Evolutionary conservation across 208 protist genomes (phyloP).

Genomic region (Willaertia magna): DNA sequence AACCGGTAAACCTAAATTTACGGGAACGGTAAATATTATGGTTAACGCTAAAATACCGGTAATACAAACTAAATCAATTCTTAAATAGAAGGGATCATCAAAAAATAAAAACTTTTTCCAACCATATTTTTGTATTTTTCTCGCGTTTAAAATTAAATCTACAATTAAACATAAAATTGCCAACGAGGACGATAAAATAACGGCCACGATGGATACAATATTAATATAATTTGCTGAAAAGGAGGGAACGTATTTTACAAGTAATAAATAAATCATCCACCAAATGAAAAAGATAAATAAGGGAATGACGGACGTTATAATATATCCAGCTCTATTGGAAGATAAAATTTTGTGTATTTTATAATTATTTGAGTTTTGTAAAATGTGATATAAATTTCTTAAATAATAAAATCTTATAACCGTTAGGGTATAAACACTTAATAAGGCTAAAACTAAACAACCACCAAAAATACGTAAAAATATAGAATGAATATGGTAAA

Average conservation of each 20-base stretch:
- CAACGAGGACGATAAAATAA: not conserved
- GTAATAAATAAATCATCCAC: no score
- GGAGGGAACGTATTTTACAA: not conserved
- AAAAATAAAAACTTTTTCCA: not conserved
- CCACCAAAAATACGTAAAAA: no score
- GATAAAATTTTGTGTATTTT: not conserved
- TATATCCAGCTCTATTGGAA: not conserved
- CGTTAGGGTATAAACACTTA: not conserved
- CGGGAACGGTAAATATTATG: no score
- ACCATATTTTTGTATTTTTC: not conserved
- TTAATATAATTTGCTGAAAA: not conserved
- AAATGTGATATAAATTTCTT: not conserved
- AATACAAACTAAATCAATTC: not conserved
- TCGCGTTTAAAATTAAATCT: not conserved
- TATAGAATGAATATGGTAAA: not conserved
- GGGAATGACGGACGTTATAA: not conserved
- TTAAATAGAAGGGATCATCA: not conserved
- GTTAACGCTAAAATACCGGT: no score
- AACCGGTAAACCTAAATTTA: no score
- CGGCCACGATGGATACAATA: not conserved
- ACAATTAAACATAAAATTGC: not conserved
- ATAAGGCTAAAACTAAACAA: not conserved
- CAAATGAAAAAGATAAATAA: not conserved
- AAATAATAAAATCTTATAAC: not conserved
- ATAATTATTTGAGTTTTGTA: not conserved